Conservation (phyloP, 176 grass and related monocot species). For the Lolium perenne region DNA sequence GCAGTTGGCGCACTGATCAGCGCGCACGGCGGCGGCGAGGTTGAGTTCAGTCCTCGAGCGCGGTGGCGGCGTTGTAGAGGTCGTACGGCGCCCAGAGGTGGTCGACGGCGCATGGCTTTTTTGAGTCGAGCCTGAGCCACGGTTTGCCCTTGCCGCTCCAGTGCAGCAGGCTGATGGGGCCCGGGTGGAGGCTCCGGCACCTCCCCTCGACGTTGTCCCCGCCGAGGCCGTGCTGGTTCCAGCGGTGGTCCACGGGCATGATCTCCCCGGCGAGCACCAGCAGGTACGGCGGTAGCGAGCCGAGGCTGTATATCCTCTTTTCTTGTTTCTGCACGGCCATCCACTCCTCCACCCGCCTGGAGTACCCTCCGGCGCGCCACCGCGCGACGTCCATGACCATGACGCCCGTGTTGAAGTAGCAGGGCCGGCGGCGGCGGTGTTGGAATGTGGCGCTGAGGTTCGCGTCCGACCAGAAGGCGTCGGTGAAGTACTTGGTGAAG, state of each 20-base stretch:
- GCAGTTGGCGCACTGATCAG: background rate
- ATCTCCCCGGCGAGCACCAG: slow-evolving; percentile 78
- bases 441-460: slow-evolving; percentile 47
- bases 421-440: slow-evolving; percentile 42
- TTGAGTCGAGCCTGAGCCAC: slow-evolving; percentile 67
- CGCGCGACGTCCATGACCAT: slow-evolving; percentile 80
- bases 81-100: slow-evolving; percentile 86
- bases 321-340: slow-evolving; percentile 80
- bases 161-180: slow-evolving; percentile 76
- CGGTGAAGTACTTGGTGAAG: slow-evolving; percentile 97
- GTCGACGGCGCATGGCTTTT: slow-evolving; percentile 75
- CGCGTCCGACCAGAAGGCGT: slow-evolving; percentile 73
- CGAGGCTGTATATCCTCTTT: slow-evolving; percentile 74
- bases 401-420: slow-evolving; percentile 90
- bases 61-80: slow-evolving; percentile 62
- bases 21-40: too few relatives aligned
- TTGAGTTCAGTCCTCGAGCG: slow-evolving; percentile 65
- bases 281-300: slow-evolving; percentile 77
- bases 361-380: slow-evolving; percentile 58
- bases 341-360: slow-evolving; percentile 70
- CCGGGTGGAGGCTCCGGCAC: slow-evolving; percentile 75
- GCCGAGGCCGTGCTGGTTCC: slow-evolving; percentile 88
- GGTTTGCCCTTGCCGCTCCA: slow-evolving; percentile 88
- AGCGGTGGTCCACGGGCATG: slow-evolving; percentile 71
- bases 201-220: slow-evolving; percentile 73